Conservation (phyloP, 1,284 basidiomycete genomes). For the Termitomyces sp. region DNA sequence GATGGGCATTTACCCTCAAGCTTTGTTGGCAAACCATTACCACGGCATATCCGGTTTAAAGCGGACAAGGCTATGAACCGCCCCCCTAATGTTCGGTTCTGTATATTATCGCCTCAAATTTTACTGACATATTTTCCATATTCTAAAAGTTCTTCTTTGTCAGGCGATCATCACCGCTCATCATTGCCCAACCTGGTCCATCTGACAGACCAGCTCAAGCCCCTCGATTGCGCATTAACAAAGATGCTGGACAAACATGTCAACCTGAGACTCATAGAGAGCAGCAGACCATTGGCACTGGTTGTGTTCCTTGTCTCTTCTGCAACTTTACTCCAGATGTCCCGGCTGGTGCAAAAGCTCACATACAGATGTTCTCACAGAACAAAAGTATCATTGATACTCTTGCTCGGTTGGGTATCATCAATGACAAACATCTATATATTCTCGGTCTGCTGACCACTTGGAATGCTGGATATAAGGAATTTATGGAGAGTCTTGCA, state of each 20-base stretch:
- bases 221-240: no score
- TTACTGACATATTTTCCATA: background rate
- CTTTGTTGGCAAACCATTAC: background rate
- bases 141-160: background rate
- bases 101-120: background rate
- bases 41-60: background rate
- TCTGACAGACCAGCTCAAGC: no score
- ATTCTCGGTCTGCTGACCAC: background rate
- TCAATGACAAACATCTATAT: background rate
- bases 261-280: background rate
- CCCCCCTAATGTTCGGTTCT: background rate
- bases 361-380: background rate
- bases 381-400: background rate
- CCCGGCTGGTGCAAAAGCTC: background rate
- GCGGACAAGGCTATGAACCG: background rate
- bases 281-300: background rate
- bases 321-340: background rate
- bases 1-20: background rate
- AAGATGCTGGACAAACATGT: background rate
- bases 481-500: background rate
- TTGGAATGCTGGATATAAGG: background rate
- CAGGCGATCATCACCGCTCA: background rate
- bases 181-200: background rate
- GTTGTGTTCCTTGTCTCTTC: background rate
- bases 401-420: background rate